Evolutionary conservation across 768 basidiomycete species (phyloP).

Genomic region (Lactarius hatsudake): DNA sequence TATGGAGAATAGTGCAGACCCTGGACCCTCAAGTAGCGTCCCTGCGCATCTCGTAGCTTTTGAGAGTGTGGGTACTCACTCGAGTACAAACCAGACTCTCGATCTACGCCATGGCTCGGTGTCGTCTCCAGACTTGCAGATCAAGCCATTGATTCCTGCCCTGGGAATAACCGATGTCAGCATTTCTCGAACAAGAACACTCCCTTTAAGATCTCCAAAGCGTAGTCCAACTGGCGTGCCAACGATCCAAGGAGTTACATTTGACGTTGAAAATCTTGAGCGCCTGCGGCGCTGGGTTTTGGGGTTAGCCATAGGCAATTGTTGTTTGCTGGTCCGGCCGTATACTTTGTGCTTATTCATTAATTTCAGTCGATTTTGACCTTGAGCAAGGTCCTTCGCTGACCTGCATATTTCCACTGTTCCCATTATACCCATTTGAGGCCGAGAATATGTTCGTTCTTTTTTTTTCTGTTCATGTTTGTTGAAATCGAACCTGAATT

Average conservation of each 20-base stretch:
- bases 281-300: slow-evolving; percentile 66
- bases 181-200: slow-evolving; percentile 27
- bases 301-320: slow-evolving; percentile 60
- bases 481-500: slow-evolving; percentile 19
- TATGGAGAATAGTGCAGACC: slow-evolving; percentile 11
- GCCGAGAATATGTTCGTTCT: slow-evolving; percentile 78
- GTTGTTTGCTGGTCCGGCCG: neutral
- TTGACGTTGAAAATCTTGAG: slow-evolving; percentile 46
- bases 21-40: slow-evolving; percentile 1
- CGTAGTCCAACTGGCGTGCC: slow-evolving; percentile 14
- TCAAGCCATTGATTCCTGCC: slow-evolving; percentile 21
- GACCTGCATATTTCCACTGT: slow-evolving; percentile 62
- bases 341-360: slow-evolving; percentile 3
- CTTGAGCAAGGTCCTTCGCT: slow-evolving; percentile 82
- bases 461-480: neutral
- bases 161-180: neutral
- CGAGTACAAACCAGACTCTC: slow-evolving; percentile 2
- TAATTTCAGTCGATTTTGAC: slow-evolving; percentile 75
- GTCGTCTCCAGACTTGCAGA: slow-evolving; percentile 28
- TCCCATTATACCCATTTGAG: slow-evolving; percentile 62
- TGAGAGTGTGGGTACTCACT: neutral
- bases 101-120: slow-evolving; percentile 24
- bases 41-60: neutral
- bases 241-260: slow-evolving; percentile 39
- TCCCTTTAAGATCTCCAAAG: slow-evolving; percentile 40